Conservation (phyloP, 2,329 filamentous ascomycete species). For the Amauroascus niger region DNA sequence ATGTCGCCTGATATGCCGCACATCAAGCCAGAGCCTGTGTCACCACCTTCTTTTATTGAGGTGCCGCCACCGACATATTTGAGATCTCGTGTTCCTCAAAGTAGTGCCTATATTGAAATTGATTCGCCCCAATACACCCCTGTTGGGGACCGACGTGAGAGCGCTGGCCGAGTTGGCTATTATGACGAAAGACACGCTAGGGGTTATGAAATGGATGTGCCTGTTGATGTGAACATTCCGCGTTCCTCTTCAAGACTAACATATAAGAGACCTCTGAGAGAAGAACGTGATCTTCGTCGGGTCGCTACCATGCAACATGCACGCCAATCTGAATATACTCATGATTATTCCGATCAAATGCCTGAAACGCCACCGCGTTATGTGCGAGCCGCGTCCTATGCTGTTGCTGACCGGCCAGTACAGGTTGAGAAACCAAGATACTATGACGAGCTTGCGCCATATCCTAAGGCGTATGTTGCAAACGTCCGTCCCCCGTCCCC, state of each 20-base stretch:
- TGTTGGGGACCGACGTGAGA: constrained; percentile 28
- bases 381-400: constrained; percentile 34
- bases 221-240: constrained; percentile 27
- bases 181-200: constrained; percentile 31
- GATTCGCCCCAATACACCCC: constrained; percentile 34
- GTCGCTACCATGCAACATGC: constrained; percentile 40
- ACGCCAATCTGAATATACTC: constrained; percentile 34
- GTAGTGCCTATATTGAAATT: constrained; percentile 42
- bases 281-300: constrained; percentile 39
- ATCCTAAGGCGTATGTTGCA: constrained; percentile 17
- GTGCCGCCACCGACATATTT: constrained; percentile 28
- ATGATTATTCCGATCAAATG: constrained; percentile 38
- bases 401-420: constrained; percentile 31
- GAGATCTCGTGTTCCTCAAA: constrained; percentile 30
- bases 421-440: constrained; percentile 30
- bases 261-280: constrained; percentile 30
- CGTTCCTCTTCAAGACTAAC: constrained; percentile 35
- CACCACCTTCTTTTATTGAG: constrained; percentile 48
- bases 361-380: constrained; percentile 30
- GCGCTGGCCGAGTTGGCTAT: constrained; percentile 22
- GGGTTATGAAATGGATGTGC: constrained; percentile 22
- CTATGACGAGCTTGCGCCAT: constrained; percentile 30
- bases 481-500: constrained; percentile 23
- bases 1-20: constrained; percentile 39
- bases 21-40: constrained; percentile 55